A percentile compares a stretch with the other conserved stretches of the same genome.
phyloP scores from a whole-genome alignment of 345 rosid species.

The Lepidium africanum region DNA sequence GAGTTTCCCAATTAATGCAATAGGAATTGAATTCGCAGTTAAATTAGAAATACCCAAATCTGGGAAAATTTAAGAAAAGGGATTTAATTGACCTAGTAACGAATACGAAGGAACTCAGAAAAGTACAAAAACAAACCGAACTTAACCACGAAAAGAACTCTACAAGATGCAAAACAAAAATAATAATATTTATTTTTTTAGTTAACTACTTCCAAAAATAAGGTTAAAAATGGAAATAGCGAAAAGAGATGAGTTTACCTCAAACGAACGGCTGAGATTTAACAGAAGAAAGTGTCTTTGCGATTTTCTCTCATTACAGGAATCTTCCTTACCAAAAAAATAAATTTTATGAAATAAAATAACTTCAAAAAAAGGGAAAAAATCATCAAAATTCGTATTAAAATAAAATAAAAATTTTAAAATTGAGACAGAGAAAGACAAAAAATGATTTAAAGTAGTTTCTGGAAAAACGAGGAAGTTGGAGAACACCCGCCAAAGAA shows the following conservation, averaged over 20 bases:
- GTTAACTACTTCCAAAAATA: background rate
- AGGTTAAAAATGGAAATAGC: conserved; percentile 5
- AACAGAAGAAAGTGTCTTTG: background rate
- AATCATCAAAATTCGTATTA: background rate
- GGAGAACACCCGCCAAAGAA: conserved; percentile 17
- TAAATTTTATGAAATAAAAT: background rate
- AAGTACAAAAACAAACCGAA: conserved; percentile 18
- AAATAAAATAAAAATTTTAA: too few relatives aligned
- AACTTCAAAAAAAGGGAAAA: too few relatives aligned
- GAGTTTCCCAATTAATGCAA: background rate
- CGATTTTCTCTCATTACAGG: background rate
- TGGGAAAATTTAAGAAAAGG: conserved; percentile 14
- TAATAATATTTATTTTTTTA: background rate
- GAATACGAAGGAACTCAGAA: conserved; percentile 9
- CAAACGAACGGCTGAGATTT: conserved; percentile 28
- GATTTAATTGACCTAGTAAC: conserved; percentile 26
- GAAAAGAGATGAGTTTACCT: conserved; percentile 11
- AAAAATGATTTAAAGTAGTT: conserved; percentile 13
- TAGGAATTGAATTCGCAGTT: conserved; percentile 25
- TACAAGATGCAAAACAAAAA: background rate
- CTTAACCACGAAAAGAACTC: conserved; percentile 16
- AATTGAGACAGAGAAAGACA: conserved; percentile 19
- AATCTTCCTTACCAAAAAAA: background rate
- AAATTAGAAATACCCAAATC: conserved; percentile 27
- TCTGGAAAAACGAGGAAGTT: conserved; percentile 19